Evolutionary conservation across 23 red algal genomes (phyloP).

Genomic region (Chondrus crispus): DNA sequence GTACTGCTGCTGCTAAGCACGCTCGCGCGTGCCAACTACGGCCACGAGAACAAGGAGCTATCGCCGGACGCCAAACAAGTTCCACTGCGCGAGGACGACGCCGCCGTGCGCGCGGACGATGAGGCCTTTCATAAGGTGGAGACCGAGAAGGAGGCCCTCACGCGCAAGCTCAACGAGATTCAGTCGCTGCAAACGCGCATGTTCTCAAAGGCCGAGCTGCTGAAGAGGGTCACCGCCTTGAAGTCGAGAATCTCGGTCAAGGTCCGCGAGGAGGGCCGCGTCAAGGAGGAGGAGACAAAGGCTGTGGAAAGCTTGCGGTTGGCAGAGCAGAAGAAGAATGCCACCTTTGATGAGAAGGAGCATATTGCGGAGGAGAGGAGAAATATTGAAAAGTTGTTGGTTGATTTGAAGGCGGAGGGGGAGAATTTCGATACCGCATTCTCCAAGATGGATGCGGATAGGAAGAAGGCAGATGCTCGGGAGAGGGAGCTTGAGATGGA

Average conservation of each 20-base stretch:
- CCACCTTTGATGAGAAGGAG: constrained; percentile 57
- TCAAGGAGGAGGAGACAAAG: constrained; percentile 25
- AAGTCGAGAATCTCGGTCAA: constrained; percentile 15
- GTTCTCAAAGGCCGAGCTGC: constrained; percentile 44
- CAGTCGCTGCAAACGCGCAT: constrained; percentile 27
- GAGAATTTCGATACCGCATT: constrained; percentile 20
- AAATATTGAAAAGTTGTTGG: constrained; percentile 25
- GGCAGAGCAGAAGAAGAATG: constrained; percentile 39
- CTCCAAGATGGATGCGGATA: neutral
- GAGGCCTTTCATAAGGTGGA: constrained; percentile 20
- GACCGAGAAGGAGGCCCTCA: constrained; percentile 12
- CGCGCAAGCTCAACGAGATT: constrained; percentile 24
- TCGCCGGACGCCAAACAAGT: constrained; percentile 8
- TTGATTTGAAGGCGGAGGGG: constrained; percentile 24
- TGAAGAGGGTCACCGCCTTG: constrained; percentile 34
- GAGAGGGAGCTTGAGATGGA: constrained; percentile 47
- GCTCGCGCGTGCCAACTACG: neutral
- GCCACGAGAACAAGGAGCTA: constrained; percentile 9
- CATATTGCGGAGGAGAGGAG: constrained; percentile 36
- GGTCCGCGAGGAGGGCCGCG: constrained; percentile 4
- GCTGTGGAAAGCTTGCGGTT: constrained; percentile 33
- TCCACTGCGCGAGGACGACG: neutral
- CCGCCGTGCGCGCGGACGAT: constrained; percentile 42
- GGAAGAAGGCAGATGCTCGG: constrained; percentile 32
- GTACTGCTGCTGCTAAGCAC: neutral